phyloP scores from a whole-genome alignment of 169 alveolate genomes.

The Cryptosporidium bovis region DNA sequence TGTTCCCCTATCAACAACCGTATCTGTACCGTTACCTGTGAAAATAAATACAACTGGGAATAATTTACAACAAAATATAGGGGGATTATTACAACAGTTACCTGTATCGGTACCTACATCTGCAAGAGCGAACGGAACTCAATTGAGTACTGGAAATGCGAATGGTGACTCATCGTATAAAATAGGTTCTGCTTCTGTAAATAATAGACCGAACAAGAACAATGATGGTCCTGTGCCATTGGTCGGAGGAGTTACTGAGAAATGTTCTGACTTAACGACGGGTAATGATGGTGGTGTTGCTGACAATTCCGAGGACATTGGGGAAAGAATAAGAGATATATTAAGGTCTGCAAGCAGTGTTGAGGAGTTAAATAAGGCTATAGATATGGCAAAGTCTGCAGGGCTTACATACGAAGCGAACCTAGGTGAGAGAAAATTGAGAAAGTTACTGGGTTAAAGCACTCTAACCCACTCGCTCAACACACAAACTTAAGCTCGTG shows the following conservation, averaged over 20 bases:
- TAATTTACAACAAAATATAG: background rate
- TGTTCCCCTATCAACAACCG: background rate
- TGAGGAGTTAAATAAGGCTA: constrained; percentile 61
- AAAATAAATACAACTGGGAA: background rate
- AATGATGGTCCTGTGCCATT: too few species aligned
- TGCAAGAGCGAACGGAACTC: background rate
- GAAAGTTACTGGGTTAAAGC: constrained; percentile 4
- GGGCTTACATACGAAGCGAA: constrained; percentile 63
- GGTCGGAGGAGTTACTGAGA: background rate
- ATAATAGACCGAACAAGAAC: too few species aligned
- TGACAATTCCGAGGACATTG: constrained; percentile 26
- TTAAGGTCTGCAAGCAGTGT: constrained; percentile 44
- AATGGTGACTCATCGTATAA: background rate
- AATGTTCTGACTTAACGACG: background rate
- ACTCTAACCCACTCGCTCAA: too few species aligned
- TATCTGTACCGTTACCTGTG: background rate
- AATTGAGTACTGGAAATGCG: too few species aligned
- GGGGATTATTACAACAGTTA: background rate
- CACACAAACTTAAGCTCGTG: too few species aligned
- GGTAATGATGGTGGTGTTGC: too few species aligned
- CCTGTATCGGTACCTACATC: background rate
- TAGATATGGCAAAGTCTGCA: constrained; percentile 62
- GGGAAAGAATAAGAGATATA: constrained; percentile 18
- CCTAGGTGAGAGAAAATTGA: constrained; percentile 62
- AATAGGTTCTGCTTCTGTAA: too few species aligned